Evolutionary conservation across 139 green algal genomes (phyloP), one percentile per base, ranked within the genome.

Genomic region (Deuterostichococcus epilithicus): DNA sequence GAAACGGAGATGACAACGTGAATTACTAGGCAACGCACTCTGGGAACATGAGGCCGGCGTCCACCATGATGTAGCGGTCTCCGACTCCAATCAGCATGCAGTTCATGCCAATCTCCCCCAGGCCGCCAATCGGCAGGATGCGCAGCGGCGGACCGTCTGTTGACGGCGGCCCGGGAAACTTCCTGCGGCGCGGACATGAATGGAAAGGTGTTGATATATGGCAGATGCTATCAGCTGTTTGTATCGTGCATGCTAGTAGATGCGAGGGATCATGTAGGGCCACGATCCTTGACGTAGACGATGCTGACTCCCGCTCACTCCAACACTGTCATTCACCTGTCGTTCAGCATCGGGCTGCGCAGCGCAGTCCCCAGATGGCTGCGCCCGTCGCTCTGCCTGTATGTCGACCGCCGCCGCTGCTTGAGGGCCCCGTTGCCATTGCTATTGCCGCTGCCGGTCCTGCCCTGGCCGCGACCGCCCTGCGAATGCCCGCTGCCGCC

Each of bases 91-190:
- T 85, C 33, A 99, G 88, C 96, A 98, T 98, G 90, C 96, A 99
- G 87, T 99, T 99, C 96, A 99, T 99, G 78, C 96, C 96, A 75
- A 99, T 99, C 85, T 99, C 96, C 0, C 96, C 96, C 38, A 99
- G 85, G 0, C 96, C 96, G 4, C 96, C 96, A 33, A 99, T 93
- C n/a, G 96, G 96, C 77, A 99, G 82, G 20, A 99, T 79, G 0
- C 95, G 87, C 33, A 99, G 82, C 13, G 95, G 95, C 0, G 90
- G 88, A 1, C 94, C 95, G 28, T 90, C 69, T 18, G 79, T 83
- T 0, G 81, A 60, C 15, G 92, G 91, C 20, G 92, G 91, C 1
- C 91, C 92, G 0, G 88, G 84, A 63, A 92, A 91, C 23, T 74
- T 78, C 30, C 79, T 63, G 52, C 52, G 42, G 42, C 47, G 28